Percentiles rank a stretch among this genome's conserved stretches.
Conservation (phyloP, 306 rosid species). For the Cucurbita maxima region DNA sequence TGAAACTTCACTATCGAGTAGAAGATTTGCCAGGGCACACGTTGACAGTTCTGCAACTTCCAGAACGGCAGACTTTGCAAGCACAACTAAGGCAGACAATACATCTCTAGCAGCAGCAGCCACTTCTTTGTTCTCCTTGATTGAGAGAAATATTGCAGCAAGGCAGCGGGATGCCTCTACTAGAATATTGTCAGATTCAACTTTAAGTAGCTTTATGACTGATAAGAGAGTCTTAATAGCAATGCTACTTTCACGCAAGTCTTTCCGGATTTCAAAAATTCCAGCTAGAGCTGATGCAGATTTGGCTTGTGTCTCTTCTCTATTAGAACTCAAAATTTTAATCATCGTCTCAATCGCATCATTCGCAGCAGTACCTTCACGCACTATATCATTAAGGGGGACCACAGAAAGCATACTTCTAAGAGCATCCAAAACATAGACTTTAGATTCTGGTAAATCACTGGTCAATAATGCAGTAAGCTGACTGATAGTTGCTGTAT, state of each 20-base stretch:
- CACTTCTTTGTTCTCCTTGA: conserved; percentile 76
- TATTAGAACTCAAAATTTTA: conserved; percentile 53
- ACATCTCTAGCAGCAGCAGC: conserved; percentile 66
- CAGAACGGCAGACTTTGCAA: conserved; percentile 62
- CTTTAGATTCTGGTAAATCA: conserved; percentile 88
- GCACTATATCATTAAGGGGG: conserved; percentile 71
- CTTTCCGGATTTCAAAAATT: conserved; percentile 76
- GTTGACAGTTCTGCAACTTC: conserved; percentile 81
- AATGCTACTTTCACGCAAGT: conserved; percentile 75
- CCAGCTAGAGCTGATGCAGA: conserved; percentile 90
- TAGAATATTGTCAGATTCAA: conserved; percentile 66
- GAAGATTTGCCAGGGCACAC: conserved; percentile 86
- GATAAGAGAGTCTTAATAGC: conserved; percentile 67
- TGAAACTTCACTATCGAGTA: conserved; percentile 63
- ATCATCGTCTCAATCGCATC: conserved; percentile 92
- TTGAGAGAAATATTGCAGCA: conserved; percentile 82
- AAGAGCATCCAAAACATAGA: conserved; percentile 77
- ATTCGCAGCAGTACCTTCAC: conserved; percentile 85
- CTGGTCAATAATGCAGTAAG: conserved; percentile 87
- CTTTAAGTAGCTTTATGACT: conserved; percentile 58
- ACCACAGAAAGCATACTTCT: conserved; percentile 85
- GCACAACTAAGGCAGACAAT: conserved; percentile 41
- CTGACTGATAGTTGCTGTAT: conserved; percentile 89
- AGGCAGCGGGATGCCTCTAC: conserved; percentile 76
- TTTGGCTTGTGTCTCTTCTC: conserved; percentile 92